Percentiles rank a stretch among this genome's conserved stretches.
Evolutionary conservation across 2,329 filamentous ascomycete genomes (phyloP).

Genomic region (Hymenoscyphus linearis): DNA sequence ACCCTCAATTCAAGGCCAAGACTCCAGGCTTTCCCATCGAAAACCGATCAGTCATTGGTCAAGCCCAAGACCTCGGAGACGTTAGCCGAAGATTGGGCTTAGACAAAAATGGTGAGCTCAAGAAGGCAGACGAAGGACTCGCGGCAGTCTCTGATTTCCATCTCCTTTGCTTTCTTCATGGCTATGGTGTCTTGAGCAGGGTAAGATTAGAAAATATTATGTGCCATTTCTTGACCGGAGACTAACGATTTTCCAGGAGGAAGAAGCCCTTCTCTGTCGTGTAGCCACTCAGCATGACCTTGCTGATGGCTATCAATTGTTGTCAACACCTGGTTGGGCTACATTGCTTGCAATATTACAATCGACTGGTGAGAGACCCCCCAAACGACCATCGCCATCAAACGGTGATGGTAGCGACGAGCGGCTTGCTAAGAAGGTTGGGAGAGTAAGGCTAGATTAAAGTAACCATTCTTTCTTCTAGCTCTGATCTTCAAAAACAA

Average conservation of each 20-base stretch:
- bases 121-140: conserved; percentile 56
- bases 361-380: conserved; percentile 94
- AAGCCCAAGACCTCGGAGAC: conserved; percentile 72
- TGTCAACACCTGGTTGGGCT: conserved; percentile 87
- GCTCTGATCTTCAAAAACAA: conserved; percentile 16
- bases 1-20: conserved; percentile 66
- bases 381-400: conserved; percentile 56
- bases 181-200: conserved; percentile 77
- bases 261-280: conserved; percentile 78
- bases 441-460: conserved; percentile 50
- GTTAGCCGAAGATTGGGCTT: conserved; percentile 63
- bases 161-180: conserved; percentile 79
- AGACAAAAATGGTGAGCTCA: conserved; percentile 47
- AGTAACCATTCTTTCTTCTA: conserved; percentile 13
- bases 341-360: conserved; percentile 89
- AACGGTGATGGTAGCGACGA: conserved; percentile 31
- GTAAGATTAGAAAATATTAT: conserved; percentile 44
- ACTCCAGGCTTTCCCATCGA: conserved; percentile 75
- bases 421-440: conserved; percentile 59
- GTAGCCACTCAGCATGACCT: conserved; percentile 78
- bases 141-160: conserved; percentile 87
- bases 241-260: conserved; percentile 56
- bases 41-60: conserved; percentile 81
- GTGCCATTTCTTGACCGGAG: conserved; percentile 10
- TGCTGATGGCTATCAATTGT: conserved; percentile 74